These are phyloP conservation scores for Neoascochyta sp. DNA, from an alignment of 2,329 filamentous ascomycete genomes.

Conservation along the genomic window DNA sequence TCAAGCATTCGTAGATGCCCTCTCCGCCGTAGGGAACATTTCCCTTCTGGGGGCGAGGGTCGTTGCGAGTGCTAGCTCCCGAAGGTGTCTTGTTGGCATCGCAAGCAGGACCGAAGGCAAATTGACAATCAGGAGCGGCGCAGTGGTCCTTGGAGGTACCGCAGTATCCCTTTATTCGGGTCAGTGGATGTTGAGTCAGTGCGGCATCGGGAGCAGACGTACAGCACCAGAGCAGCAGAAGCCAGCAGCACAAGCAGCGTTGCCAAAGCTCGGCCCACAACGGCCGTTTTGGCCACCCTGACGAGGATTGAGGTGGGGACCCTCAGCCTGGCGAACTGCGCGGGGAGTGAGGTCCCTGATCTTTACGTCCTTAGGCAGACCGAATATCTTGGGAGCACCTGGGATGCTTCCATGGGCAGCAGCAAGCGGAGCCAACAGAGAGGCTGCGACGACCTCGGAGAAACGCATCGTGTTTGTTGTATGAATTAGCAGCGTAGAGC, in stretches of 20 bases:
- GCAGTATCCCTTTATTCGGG: constrained; percentile 45
- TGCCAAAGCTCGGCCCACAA: constrained; percentile 23
- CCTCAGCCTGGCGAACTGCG: constrained; percentile 12
- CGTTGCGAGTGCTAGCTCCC: constrained; percentile 52
- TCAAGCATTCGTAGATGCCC: constrained; percentile 54
- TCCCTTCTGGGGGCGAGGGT: constrained; percentile 54
- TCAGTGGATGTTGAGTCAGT: constrained; percentile 1
- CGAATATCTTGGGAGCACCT: constrained; percentile 33
- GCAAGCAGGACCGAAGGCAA: constrained; percentile 57
- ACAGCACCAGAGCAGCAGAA: constrained; percentile 36
- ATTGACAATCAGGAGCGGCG: constrained; percentile 58
- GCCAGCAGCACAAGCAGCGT: constrained; percentile 27
- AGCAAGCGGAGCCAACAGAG: constrained; percentile 27
- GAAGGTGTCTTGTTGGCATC: constrained; percentile 55
- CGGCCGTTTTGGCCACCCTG: constrained; percentile 31
- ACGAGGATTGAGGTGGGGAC: constrained; percentile 23
- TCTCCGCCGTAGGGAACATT: constrained; percentile 53
- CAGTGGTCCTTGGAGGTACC: constrained; percentile 55
- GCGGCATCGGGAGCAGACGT: constrained; percentile 6
- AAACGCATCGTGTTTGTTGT: constrained; percentile 35
- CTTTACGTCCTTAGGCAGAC: constrained; percentile 30
- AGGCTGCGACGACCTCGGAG: constrained; percentile 25
- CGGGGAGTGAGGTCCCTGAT: constrained; percentile 26
- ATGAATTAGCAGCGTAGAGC: too few relatives aligned
- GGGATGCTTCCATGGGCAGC: constrained; percentile 30